Evolutionary conservation across 2,329 filamentous ascomycete species (phyloP).

Genomic region (Nothomitra cinnamomea): DNA sequence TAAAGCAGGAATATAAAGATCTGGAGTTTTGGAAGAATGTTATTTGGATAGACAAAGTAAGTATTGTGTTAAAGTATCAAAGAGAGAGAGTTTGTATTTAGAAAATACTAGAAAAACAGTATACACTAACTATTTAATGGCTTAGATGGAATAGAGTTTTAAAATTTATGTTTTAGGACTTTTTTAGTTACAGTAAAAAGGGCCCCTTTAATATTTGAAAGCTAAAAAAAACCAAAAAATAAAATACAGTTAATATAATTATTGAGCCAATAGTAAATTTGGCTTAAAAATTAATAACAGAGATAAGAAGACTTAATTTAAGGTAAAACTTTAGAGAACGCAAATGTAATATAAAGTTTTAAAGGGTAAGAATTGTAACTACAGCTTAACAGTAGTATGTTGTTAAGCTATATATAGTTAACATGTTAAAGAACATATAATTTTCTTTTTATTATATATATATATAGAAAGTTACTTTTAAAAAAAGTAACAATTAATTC

Average conservation of each 20-base stretch:
- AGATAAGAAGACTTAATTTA: constrained; percentile 10
- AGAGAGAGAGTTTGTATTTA: background rate
- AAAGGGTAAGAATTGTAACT: background rate
- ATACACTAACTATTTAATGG: constrained; percentile 7
- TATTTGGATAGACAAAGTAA: background rate
- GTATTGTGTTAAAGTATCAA: background rate
- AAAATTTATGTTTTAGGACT: constrained; percentile 18
- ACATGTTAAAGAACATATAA: too few relatives aligned
- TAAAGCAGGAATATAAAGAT: background rate
- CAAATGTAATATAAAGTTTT: background rate
- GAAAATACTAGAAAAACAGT: constrained; percentile 6
- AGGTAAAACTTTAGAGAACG: background rate
- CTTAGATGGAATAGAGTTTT: constrained; percentile 9
- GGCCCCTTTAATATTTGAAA: constrained; percentile 14
- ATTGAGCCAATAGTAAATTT: constrained; percentile 7
- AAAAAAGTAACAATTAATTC: too few relatives aligned
- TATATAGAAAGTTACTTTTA: too few relatives aligned
- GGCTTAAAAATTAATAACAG: constrained; percentile 12
- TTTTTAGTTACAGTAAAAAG: constrained; percentile 17
- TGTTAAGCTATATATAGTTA: too few relatives aligned
- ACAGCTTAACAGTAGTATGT: too few relatives aligned
- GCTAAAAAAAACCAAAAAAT: constrained; percentile 10
- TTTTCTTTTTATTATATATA: too few relatives aligned
- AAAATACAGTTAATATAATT: constrained; percentile 11
- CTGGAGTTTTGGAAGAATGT: background rate